Evolutionary conservation across 352 stramenopile genomes (phyloP).

Genomic region (Pythium brassicae): DNA sequence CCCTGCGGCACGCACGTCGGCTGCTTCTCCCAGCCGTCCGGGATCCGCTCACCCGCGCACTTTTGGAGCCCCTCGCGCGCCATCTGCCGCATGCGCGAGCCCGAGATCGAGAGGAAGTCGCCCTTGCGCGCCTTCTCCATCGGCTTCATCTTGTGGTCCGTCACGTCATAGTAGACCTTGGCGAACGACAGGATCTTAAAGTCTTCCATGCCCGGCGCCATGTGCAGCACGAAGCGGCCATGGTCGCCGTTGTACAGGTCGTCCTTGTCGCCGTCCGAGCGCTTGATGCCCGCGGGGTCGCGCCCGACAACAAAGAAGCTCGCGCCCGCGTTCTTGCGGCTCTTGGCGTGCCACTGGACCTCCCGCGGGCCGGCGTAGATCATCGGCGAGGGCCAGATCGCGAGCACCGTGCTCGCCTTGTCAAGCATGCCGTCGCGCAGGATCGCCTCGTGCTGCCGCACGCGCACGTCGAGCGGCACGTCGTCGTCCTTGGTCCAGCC

Average conservation of each 20-base stretch:
- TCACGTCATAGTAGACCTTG: constrained; percentile 98
- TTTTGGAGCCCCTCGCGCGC: constrained; percentile 92
- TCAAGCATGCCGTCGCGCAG: constrained; percentile 93
- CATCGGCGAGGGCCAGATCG: constrained; percentile 98
- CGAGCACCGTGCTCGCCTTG: constrained; percentile 95
- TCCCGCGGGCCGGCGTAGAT: constrained; percentile 98
- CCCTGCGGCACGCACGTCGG: constrained; percentile 94
- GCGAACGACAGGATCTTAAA: constrained; percentile 95
- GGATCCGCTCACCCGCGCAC: constrained; percentile 75
- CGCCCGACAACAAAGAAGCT: constrained; percentile 98
- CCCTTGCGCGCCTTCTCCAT: constrained; percentile 89
- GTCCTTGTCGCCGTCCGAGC: constrained; percentile 91
- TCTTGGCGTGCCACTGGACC: constrained; percentile 98
- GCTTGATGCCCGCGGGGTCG: constrained; percentile 98
- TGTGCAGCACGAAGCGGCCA: constrained; percentile 95
- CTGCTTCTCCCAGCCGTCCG: constrained; percentile 63
- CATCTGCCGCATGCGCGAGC: constrained; percentile 96
- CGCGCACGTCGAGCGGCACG: constrained; percentile 96
- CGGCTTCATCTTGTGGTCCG: constrained; percentile 97
- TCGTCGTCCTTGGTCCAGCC: constrained; percentile 99
- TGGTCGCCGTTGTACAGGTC: constrained; percentile 97
- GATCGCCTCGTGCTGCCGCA: constrained; percentile 96
- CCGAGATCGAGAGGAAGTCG: constrained; percentile 98
- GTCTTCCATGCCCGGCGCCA: constrained; percentile 93
- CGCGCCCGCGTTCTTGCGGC: constrained; percentile 92